Evolutionary conservation across 2,329 filamentous ascomycete genomes (phyloP), one percentile per base, ranked within the genome.

Genomic region (Lachnellula occidentalis): DNA sequence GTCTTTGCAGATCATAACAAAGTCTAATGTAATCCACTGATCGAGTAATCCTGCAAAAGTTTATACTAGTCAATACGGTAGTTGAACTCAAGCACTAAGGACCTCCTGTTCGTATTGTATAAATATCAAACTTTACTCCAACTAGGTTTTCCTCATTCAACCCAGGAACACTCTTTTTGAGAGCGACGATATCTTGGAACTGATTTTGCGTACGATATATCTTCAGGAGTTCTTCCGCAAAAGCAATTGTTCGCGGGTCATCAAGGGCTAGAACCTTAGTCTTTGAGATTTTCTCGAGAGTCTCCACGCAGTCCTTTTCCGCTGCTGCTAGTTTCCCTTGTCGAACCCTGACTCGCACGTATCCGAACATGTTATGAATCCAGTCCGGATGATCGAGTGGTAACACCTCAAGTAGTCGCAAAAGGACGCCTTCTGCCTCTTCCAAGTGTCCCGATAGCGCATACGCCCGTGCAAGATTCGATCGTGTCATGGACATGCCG

Each of bases 391-490:
- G 57, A 17, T 56, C 51, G 4, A 50, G 15, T 36, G 12, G 12
- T 11, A 49, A 17, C 45, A n/a, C 54, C 39, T 36, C n/a, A 8
- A 17, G n/a, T 14, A 48, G 43, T 14, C n/a, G 14, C n/a, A 5
- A 17, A 14, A 39, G n/a, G 4, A 39, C 3, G n/a, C n/a, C 36
- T 39, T 17, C 24, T 5, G 50, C 51, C 17, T 48, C 51, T 17
- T 42, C 34, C 51, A 45, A 53, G n/a, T 45, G 45, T 27, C 34
- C 41, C 19, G 22, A 11, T 15, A 49, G n/a, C 15, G 31, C 36
- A 34, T 66, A 63, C 15, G 56, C 54, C 12, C 53, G 55, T 7
- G 61, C 61, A 36, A 66, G 50, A 51, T 63, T 58, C 47, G 54
- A 60, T 39, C 50, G 34, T 19, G 61, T 55, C 56, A 63, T 63